Conservation (phyloP, 2,329 filamentous ascomycete species). For the Orbilia blumenaviensis region DNA sequence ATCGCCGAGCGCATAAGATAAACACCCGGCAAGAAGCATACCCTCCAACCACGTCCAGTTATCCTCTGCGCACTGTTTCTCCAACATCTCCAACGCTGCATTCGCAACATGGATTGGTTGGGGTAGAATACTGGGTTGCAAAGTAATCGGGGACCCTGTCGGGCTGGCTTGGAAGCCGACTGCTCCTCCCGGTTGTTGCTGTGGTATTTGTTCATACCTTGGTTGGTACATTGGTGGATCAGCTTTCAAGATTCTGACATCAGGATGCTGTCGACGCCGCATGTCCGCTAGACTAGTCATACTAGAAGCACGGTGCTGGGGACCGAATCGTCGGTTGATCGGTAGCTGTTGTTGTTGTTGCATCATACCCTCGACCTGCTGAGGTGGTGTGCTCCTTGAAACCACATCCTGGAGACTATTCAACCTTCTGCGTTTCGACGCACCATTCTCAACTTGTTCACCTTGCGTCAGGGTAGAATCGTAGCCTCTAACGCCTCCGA, state of each 20-base stretch:
- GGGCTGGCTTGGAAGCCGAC: conserved; percentile 25
- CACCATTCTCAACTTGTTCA: conserved; percentile 26
- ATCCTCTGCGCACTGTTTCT: conserved; percentile 78
- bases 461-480: conserved; percentile 27
- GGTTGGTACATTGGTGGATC: conserved; percentile 45
- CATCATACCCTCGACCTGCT: neutral
- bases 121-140: conserved; percentile 35
- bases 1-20: conserved; percentile 72
- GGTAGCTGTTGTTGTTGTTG: neutral
- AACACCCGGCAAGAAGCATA: conserved; percentile 87
- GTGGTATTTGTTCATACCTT: conserved; percentile 26
- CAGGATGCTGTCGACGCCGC: conserved; percentile 33
- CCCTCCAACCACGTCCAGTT: conserved; percentile 91
- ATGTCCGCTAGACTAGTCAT: conserved; percentile 44
- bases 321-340: conserved; percentile 28
- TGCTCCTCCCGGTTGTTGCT: neutral
- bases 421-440: conserved; percentile 41
- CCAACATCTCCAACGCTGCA: conserved; percentile 75
- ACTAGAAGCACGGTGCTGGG: conserved; percentile 42
- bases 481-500: conserved; percentile 18
- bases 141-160: conserved; percentile 34
- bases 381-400: conserved; percentile 4
- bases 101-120: conserved; percentile 64
- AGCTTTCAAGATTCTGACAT: conserved; percentile 44
- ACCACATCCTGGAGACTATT: conserved; percentile 44